Base-by-base conservation (phyloP, 2,329 filamentous ascomycete species). In the Pyricularia sp. region DNA sequence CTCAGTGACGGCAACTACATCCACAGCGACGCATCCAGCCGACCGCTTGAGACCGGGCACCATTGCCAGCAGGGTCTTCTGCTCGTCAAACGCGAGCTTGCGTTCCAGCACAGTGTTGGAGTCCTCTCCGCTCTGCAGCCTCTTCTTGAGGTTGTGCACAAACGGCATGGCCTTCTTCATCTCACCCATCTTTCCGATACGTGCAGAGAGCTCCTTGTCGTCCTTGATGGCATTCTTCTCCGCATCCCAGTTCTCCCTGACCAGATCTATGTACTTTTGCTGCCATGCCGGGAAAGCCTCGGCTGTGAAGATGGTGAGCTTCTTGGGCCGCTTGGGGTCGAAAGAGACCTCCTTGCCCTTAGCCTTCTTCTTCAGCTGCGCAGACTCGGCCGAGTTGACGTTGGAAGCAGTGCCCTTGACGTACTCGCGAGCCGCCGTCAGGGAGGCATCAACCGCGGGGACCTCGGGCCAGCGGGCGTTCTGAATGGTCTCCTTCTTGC, bases 121-220 rank as follows among this genome's bases (percentile, higher is more conserved):
- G 16, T 81, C 78, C 76, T 93, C 86, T 67, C 90, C 88, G 62
- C 82, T 81, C 65, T 91, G 81, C 65, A 99, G 83, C 64, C 90
- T 86, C 75, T 85, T 90, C 87, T 97, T 97, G 66, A 97, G 80
- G 7, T 75, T 78, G 78, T 97, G 93, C 62, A 97, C 88, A 73
- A 97, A 97, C 0, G 94, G 94, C 93, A 97, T 97, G 2, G 92
- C 93, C 79, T 96, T 94, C 85, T 97, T 99, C 83, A 92, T 91
- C 78, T 96, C 90, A 59, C 86, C 87, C 72, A 91, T 82, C 81
- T 96, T 96, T 70, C 86, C 86, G 66, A 97, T 88, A 72, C 87
- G 84, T 69, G 86, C 87, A 71, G 87, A 90, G 61, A 97, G 80
- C 65, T 85, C 86, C 80, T 96, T 96, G 74, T 96, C 90, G 72